Evolutionary conservation across 1,284 basidiomycete species (phyloP), one percentile per base, ranked within the genome.

Genomic region (Paramarasmius palmivorus): DNA sequence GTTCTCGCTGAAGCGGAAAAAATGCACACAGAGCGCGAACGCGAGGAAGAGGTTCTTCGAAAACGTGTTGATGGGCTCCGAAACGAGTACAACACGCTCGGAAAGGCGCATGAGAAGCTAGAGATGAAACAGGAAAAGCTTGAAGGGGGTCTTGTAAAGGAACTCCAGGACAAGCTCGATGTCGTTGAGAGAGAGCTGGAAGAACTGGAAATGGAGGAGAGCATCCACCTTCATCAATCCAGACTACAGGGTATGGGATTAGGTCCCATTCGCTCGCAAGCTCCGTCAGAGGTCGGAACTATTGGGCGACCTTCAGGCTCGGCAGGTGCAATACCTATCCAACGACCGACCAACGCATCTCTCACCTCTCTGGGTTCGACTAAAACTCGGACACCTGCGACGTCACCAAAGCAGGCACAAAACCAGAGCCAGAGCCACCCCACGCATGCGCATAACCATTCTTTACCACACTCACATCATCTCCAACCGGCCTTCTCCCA

Each of bases 11-110:
- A 79, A 50, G 74, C 78, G 8, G 78, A 79, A 35, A 73, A 71
- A 8, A 67, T 63, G 2, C 62, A 75, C 36, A 73, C 67, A 50
- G 73, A 75, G 48, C 64, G 73, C 26, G 75, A 86, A 48, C 79
- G 77, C 50, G 78, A 76, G 62, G 72, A 82, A 48, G 80, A 79
- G 57, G 77, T 73, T 56, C 79, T 79, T 58, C 76, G 75, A 55
- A 86, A 86, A 65, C 77, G 77, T 58, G 66, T 86, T 37, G 87
- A 88, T 49, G 71, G 71, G 3, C 70, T 83, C 69, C 76, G 71
- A 53, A 66, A 62, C 37, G 81, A 83, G 58, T 69, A 82, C 29
- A 65, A 71, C 4, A 67, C 68, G 1, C 61, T 82, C 49, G 70
- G 67, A 2, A 74, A 77, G 57, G 78, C 77, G 61, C 63, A 83